Conservation (phyloP, 2,329 filamentous ascomycete genomes). For the Geosmithia morbida region DNA sequence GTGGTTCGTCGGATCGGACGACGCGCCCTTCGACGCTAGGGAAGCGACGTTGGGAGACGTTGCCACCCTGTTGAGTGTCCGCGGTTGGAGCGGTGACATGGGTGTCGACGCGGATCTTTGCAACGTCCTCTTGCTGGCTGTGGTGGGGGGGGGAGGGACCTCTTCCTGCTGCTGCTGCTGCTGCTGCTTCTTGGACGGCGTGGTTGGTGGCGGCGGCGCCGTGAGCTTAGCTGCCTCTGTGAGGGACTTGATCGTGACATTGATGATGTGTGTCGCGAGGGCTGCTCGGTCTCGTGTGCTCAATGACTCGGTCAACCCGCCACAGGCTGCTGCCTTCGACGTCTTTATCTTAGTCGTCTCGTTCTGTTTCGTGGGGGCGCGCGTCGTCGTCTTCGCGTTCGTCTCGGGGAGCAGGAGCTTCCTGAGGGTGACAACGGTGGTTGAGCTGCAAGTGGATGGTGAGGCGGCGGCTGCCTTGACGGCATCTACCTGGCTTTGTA, state of each 20-base stretch:
- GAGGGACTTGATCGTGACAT: constrained; percentile 53
- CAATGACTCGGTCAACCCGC: constrained; percentile 9
- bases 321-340: constrained; percentile 5
- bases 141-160: constrained; percentile 1
- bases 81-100: constrained; percentile 45
- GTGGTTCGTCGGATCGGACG: constrained; percentile 4
- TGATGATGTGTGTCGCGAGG: constrained; percentile 61
- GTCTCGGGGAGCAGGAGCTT: constrained; percentile 25
- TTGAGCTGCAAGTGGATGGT: constrained; percentile 35
- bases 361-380: constrained; percentile 9
- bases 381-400: not conserved
- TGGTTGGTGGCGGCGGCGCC: constrained; percentile 7
- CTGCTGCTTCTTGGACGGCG: constrained; percentile 12
- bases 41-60: constrained; percentile 31
- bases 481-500: constrained; percentile 28
- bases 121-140: constrained; percentile 24
- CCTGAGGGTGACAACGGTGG: constrained; percentile 30
- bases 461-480: constrained; percentile 40
- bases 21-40: constrained; percentile 15
- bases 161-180: not conserved
- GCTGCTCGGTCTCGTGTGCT: constrained; percentile 41
- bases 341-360: constrained; percentile 13
- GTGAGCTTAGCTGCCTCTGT: constrained; percentile 47
- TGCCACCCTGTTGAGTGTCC: constrained; percentile 43
- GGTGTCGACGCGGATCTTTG: constrained; percentile 42